These are phyloP conservation scores for Abrus precatorius DNA, from an alignment of 306 rosid species.

Conservation along the genomic window DNA sequence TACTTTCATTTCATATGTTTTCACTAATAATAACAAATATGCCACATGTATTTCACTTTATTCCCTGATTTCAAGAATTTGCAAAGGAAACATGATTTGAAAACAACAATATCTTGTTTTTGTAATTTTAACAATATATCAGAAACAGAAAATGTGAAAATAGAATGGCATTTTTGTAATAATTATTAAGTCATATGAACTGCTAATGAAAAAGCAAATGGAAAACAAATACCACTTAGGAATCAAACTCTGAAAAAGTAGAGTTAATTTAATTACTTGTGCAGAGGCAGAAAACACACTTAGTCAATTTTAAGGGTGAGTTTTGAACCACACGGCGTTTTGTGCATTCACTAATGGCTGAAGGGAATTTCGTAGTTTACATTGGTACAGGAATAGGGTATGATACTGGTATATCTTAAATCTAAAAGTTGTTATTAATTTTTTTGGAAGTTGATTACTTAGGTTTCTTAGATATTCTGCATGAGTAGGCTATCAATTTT, in stretches of 20 bases:
- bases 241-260: background rate
- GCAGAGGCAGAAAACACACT: background rate
- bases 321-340: constrained; percentile 1
- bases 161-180: background rate
- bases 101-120: background rate
- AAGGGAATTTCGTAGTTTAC: constrained; percentile 4
- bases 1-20: background rate
- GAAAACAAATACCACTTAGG: background rate
- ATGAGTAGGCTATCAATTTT: background rate
- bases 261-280: background rate
- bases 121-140: background rate
- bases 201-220: background rate
- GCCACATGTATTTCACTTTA: background rate
- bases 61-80: background rate
- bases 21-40: background rate
- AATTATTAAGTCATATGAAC: background rate
- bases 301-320: background rate
- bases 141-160: background rate
- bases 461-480: background rate
- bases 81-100: background rate
- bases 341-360: background rate
- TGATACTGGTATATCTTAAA: background rate
- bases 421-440: background rate
- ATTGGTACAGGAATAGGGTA: background rate
- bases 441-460: background rate